Evolutionary conservation across 2,329 filamentous ascomycete species (phyloP).

Genomic region (Colletotrichum destructivum): DNA sequence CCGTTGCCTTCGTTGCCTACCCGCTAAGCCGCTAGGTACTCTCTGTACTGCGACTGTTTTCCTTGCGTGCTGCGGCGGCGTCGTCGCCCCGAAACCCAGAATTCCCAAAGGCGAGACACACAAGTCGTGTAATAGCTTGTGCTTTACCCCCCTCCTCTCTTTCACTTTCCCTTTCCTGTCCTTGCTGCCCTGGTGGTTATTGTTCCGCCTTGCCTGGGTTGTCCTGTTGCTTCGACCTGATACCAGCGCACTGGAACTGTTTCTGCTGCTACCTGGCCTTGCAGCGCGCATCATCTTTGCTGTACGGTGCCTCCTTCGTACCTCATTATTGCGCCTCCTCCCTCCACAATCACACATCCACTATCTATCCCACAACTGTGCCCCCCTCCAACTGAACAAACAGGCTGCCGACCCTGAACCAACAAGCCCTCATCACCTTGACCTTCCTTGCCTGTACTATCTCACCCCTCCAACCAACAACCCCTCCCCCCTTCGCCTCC

Average conservation of each 20-base stretch:
- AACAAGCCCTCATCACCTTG: conserved; percentile 13
- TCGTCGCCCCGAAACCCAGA: conserved; percentile 33
- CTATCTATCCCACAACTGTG: neutral
- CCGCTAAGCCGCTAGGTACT: neutral
- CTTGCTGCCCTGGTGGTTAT: conserved; percentile 8
- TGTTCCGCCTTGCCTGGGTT: neutral
- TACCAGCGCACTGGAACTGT: neutral
- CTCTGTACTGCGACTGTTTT: conserved; percentile 19
- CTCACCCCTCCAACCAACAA: neutral
- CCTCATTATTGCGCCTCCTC: neutral
- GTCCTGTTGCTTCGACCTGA: neutral
- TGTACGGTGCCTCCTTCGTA: neutral
- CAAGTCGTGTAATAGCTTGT: conserved; percentile 30
- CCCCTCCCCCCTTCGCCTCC: conserved; percentile 7
- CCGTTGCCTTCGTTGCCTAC: neutral
- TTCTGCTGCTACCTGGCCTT: conserved; percentile 3
- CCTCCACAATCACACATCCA: neutral
- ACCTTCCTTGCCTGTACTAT: conserved; percentile 12
- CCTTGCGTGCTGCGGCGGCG: conserved; percentile 24
- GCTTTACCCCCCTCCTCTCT: conserved; percentile 3
- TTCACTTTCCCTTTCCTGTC: neutral
- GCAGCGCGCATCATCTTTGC: neutral
- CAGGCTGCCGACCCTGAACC: conserved; percentile 21
- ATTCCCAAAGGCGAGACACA: conserved; percentile 23
- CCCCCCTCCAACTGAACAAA: conserved; percentile 7